Conservation (phyloP, 1,284 basidiomycete species). For the Volvariella surrecta region DNA sequence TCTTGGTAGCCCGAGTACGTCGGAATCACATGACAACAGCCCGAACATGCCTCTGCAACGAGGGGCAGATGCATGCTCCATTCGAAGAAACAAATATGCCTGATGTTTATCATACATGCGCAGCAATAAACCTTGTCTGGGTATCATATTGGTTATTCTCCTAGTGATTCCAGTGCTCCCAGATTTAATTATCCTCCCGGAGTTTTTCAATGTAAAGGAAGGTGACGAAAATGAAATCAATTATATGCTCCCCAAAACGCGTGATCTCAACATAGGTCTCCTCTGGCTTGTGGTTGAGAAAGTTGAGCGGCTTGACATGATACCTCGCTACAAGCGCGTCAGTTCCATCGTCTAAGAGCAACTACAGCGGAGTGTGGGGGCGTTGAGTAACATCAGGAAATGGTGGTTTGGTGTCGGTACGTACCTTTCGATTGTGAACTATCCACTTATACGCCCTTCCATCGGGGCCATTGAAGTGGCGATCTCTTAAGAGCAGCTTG, state of each 20-base stretch:
- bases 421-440: constrained; percentile 16
- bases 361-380: constrained; percentile 11
- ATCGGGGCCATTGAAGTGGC: constrained; percentile 23
- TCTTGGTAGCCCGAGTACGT: background rate
- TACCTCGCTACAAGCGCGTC: constrained; percentile 20
- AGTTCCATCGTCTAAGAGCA: constrained; percentile 15
- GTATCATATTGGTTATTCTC: background rate
- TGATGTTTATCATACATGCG: background rate
- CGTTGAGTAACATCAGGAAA: background rate
- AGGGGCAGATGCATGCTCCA: background rate
- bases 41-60: background rate
- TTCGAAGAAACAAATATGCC: background rate
- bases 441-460: constrained; percentile 28
- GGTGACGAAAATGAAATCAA: constrained; percentile 24
- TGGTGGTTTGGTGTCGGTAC: background rate
- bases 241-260: constrained; percentile 20
- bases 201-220: constrained; percentile 21
- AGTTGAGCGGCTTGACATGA: constrained; percentile 12
- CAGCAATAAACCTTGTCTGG: background rate
- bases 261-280: constrained; percentile 22
- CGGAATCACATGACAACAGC: constrained; percentile 6
- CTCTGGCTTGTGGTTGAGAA: constrained; percentile 11
- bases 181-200: background rate
- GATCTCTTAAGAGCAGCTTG: constrained; percentile 13
- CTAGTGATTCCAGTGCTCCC: background rate